A percentile compares a stretch with the other conserved stretches of the same genome.
These are phyloP conservation scores for Pseudovirgaria hyperparasitica DNA, from an alignment of 2,329 filamentous ascomycete genomes.

Conservation along the genomic window DNA sequence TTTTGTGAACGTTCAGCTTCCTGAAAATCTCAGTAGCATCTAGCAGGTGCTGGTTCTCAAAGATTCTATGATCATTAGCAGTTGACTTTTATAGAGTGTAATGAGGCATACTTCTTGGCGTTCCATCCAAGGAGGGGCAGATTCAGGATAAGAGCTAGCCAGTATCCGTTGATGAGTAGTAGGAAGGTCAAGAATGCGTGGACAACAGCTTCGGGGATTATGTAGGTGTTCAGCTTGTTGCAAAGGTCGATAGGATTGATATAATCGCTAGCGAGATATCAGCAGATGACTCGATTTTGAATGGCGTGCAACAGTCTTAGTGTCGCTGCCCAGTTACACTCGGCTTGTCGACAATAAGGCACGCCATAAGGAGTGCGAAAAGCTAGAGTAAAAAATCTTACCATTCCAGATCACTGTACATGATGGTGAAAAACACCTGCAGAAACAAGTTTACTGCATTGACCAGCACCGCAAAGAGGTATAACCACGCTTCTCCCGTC, in stretches of 20 bases:
- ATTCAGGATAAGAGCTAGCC: slow-evolving; percentile 86
- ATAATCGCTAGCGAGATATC: slow-evolving; percentile 65
- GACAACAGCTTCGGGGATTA: slow-evolving; percentile 94
- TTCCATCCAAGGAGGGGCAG: slow-evolving; percentile 88
- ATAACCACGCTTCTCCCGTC: slow-evolving; percentile 98
- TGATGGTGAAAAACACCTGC: slow-evolving; percentile 99
- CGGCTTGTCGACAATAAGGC: no score
- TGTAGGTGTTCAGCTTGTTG: slow-evolving; percentile 99
- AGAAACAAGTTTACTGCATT: slow-evolving; percentile 99
- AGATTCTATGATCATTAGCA: slow-evolving; percentile 53
- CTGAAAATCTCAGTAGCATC: slow-evolving; percentile 99
- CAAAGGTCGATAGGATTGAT: slow-evolving; percentile 99
- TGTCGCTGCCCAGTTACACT: no score
- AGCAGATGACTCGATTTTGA: no score
- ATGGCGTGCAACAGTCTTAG: no score
- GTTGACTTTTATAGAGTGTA: background rate
- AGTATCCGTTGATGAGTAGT: slow-evolving; percentile 98
- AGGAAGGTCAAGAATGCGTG: slow-evolving; percentile 92
- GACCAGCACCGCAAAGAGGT: slow-evolving; percentile 93
- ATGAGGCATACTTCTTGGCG: slow-evolving; percentile 74
- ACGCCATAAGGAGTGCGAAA: background rate
- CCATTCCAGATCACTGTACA: slow-evolving; percentile 99
- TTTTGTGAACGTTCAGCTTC: slow-evolving; percentile 98
- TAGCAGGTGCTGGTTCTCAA: slow-evolving; percentile 91
- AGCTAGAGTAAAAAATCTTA: slow-evolving; percentile 37